Conservation (phyloP, 2,329 filamentous ascomycete genomes). For the Cladosporium phlei region DNA sequence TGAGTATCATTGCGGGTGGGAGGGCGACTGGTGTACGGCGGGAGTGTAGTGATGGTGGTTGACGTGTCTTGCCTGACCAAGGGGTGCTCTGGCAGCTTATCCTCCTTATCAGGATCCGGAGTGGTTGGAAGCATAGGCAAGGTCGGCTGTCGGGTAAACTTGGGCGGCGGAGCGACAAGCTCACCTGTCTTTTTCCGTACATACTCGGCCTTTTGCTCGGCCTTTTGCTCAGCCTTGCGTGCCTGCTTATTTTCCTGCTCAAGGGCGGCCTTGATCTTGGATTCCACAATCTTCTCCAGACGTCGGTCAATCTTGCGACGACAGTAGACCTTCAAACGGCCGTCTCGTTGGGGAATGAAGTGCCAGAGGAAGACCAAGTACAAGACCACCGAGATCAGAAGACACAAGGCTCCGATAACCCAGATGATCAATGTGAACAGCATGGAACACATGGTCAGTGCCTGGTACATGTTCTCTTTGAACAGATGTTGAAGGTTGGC, state of each 20-base stretch:
- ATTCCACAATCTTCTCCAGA: constrained; percentile 75
- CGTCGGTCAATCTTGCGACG: constrained; percentile 85
- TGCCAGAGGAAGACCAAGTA: constrained; percentile 90
- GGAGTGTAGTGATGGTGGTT: constrained; percentile 37
- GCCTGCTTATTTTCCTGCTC: constrained; percentile 63
- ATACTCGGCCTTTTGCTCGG: constrained; percentile 51
- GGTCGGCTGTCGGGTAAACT: constrained; percentile 58
- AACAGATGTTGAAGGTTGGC: constrained; percentile 72
- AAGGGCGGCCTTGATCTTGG: constrained; percentile 83
- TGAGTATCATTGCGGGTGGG: constrained; percentile 45
- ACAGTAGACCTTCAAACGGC: constrained; percentile 78
- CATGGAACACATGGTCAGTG: constrained; percentile 83
- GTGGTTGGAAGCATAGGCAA: constrained; percentile 58
- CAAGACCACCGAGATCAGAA: constrained; percentile 70
- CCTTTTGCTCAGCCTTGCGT: constrained; percentile 50
- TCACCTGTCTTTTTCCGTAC: constrained; percentile 31
- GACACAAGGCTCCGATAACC: constrained; percentile 69
- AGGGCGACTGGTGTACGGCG: constrained; percentile 49
- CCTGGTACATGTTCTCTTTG: constrained; percentile 69
- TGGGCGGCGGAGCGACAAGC: constrained; percentile 19
- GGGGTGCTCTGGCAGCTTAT: constrained; percentile 36
- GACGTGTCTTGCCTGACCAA: constrained; percentile 32
- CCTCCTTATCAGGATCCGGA: constrained; percentile 49
- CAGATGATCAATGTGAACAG: constrained; percentile 86
- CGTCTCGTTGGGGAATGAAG: constrained; percentile 78